A percentile compares a stretch with the other conserved stretches of the same genome.
phyloP scores from a whole-genome alignment of 2,329 filamentous ascomycete species.

The Fusarium azukiicola region DNA sequence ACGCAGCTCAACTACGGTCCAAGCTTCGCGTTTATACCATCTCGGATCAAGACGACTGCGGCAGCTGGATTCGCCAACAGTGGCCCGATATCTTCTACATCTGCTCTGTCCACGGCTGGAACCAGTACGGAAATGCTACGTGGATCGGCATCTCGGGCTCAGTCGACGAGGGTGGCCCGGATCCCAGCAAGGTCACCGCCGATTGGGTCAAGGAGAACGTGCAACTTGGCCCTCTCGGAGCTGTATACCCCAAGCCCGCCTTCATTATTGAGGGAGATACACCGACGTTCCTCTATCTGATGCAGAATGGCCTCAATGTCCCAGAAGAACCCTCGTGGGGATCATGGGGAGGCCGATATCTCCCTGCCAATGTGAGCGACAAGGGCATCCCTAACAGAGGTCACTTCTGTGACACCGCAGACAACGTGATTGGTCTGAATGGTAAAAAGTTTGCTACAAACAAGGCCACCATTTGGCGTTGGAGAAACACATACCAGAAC shows the following conservation, averaged over 20 bases:
- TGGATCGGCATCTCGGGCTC: constrained; percentile 76
- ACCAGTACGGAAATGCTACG: constrained; percentile 73
- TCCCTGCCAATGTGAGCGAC: constrained; percentile 55
- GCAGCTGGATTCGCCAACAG: constrained; percentile 72
- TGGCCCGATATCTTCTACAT: constrained; percentile 79
- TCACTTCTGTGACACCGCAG: constrained; percentile 41
- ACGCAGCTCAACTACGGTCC: constrained; percentile 60
- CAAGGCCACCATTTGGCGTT: constrained; percentile 67
- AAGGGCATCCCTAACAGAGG: constrained; percentile 32
- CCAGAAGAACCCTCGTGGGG: constrained; percentile 70
- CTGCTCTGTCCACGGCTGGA: constrained; percentile 75
- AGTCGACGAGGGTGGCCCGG: constrained; percentile 58
- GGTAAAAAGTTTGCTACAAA: constrained; percentile 51
- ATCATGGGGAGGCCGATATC: constrained; percentile 72
- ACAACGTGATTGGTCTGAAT: constrained; percentile 54
- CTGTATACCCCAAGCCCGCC: constrained; percentile 67
- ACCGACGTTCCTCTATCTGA: constrained; percentile 69
- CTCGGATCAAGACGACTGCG: constrained; percentile 79
- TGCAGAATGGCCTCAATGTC: constrained; percentile 60
- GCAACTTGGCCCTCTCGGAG: constrained; percentile 69
- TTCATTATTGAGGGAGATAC: constrained; percentile 76
- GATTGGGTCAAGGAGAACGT: constrained; percentile 76
- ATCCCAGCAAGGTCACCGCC: constrained; percentile 68
- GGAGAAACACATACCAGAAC: constrained; percentile 65
- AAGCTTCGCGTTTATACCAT: constrained; percentile 76